Evolutionary conservation across 192 early-diverging fungal species (phyloP), one percentile per base, ranked within the genome.

Genomic region (Coemansia sp.): DNA sequence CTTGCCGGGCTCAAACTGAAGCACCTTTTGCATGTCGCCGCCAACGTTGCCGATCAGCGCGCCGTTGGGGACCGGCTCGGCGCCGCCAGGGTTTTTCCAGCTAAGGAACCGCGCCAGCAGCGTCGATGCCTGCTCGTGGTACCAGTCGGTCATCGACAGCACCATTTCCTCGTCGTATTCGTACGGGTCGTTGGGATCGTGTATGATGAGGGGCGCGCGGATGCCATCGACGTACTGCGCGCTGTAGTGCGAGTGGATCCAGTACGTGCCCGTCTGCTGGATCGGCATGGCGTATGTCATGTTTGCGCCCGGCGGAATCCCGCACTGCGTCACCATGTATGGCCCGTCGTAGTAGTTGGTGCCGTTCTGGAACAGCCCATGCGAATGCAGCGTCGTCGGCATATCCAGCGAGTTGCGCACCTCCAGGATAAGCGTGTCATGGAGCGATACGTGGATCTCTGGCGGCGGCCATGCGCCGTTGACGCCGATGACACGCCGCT

Each of bases 171-270:
- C 87, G 48, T 93, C 93, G 64, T 92, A 92, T 43, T 72, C 34
- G 71, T 90, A 78, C 43, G 87, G 85, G 65, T 86, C 67, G 23
- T 74, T 33, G 35, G 81, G 85, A 66, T 88, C 81, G 60, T 92
- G 79, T 33, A 95, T 73, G 44, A 93, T 87, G 14, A 95, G 60
- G 7, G 94, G 87, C 4, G 86, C 84, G 36, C 90, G 85, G 55
- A 94, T 78, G 43, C 92, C 94, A 62, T 95, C 92, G 44, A 92
- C 88, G 75, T 95, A 95, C 75, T 93, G 91, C 11, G 83, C 85
- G 38, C 70, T 71, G 66, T 67, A 85, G 69, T 94, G 93, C 48
- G 87, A 76, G 67, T 94, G 93, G 61, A 90, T 87, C 94, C 94
- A 96, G 79, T 89, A 94, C 14, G 92, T 94, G 45, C 94, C 94